These are phyloP conservation scores for Ganoderma sinense DNA, from an alignment of 1,284 basidiomycete species.

Conservation along the genomic window DNA sequence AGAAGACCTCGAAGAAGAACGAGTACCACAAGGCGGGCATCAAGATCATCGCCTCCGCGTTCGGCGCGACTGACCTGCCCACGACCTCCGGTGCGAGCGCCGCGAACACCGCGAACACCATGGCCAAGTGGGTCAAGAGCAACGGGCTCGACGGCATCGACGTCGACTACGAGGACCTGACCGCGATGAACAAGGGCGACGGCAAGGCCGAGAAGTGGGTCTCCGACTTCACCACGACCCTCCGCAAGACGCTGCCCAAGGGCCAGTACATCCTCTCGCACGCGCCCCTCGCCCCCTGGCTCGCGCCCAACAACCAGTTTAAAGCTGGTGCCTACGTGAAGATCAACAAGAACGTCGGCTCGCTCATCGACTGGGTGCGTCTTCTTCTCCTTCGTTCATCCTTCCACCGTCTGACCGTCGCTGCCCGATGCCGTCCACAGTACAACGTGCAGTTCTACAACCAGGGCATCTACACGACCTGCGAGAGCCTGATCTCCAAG, in stretches of 20 bases:
- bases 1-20: slow-evolving; percentile 46
- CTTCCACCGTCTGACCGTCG: background rate
- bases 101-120: slow-evolving; percentile 48
- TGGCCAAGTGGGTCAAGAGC: slow-evolving; percentile 48
- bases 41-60: slow-evolving; percentile 55
- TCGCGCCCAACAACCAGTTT: slow-evolving; percentile 53
- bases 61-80: slow-evolving; percentile 59
- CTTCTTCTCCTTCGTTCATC: background rate
- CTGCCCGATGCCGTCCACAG: slow-evolving; percentile 30
- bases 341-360: slow-evolving; percentile 63
- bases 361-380: slow-evolving; percentile 46
- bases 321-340: slow-evolving; percentile 68
- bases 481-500: slow-evolving; percentile 56
- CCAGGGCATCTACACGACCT: slow-evolving; percentile 55
- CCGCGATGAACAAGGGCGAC: slow-evolving; percentile 49
- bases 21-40: slow-evolving; percentile 54
- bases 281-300: slow-evolving; percentile 62
- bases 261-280: slow-evolving; percentile 46
- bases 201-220: slow-evolving; percentile 51
- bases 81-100: slow-evolving; percentile 52
- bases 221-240: slow-evolving; percentile 49
- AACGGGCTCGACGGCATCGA: slow-evolving; percentile 60
- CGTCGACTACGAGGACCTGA: slow-evolving; percentile 64
- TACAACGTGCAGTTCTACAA: slow-evolving; percentile 68
- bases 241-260: slow-evolving; percentile 41